Conservation (phyloP, 768 basidiomycete genomes). For the Lactarius pseudohatsudake region DNA sequence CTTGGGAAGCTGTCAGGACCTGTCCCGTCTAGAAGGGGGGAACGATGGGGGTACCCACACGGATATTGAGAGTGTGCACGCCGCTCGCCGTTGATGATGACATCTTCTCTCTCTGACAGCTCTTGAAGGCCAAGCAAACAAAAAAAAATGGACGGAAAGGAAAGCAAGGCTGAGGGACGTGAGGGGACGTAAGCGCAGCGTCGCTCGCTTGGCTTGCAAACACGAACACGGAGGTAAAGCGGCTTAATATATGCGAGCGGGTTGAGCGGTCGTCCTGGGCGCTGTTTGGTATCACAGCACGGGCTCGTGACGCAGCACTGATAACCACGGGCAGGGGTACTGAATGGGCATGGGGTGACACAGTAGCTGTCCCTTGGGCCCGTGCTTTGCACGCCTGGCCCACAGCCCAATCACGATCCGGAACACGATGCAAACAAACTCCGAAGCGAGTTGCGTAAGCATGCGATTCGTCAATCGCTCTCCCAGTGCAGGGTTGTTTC, state of each 20-base stretch:
- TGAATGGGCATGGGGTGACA: neutral
- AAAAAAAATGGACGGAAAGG: neutral
- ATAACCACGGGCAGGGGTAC: neutral
- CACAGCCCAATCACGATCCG: neutral
- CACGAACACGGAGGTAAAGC: neutral
- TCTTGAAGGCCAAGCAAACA: neutral
- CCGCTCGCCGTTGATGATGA: conserved; percentile 1
- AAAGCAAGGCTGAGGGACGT: neutral
- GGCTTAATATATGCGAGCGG: neutral
- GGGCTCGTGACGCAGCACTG: neutral
- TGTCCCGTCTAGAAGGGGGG: neutral
- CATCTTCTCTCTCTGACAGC: neutral
- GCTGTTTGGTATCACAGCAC: neutral
- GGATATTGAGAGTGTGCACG: conserved; percentile 1
- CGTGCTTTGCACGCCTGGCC: neutral
- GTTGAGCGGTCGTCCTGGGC: neutral
- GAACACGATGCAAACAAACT: conserved; percentile 1
- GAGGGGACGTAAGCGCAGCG: neutral
- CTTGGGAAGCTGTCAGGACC: neutral
- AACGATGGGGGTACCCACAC: neutral
- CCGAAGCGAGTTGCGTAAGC: neutral
- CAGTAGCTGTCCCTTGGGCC: neutral
- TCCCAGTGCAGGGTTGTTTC: neutral
- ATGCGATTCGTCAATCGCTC: neutral
- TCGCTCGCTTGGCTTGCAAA: neutral